Conservation (phyloP, 805 yeast genomes). For the Candida sakaeoensis region DNA sequence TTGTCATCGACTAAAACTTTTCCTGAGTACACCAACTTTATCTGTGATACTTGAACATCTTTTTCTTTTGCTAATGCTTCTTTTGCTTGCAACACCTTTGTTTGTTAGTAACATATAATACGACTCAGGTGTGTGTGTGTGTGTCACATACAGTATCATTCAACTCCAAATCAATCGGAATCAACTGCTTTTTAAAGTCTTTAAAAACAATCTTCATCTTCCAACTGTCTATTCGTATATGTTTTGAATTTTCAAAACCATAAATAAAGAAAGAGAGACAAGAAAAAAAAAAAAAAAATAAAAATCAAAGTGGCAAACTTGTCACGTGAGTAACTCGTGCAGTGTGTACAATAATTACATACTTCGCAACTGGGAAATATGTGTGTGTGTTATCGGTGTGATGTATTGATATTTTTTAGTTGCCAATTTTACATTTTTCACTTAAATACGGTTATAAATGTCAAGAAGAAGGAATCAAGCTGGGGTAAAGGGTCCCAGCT, state of each 20-base stretch:
- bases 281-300: not conserved
- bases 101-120: conserved; percentile 10
- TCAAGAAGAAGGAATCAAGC: conserved; percentile 15
- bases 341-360: not conserved
- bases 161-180: conserved; percentile 73
- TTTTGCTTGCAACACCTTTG: conserved; percentile 60
- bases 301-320: conserved; percentile 1
- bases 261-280: too few relatives aligned
- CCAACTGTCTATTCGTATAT: not conserved
- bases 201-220: conserved; percentile 77
- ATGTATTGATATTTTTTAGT: not conserved
- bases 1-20: conserved; percentile 85
- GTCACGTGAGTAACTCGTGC: not conserved
- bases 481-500: conserved; percentile 60
- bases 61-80: conserved; percentile 66
- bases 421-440: conserved; percentile 4
- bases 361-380: too few relatives aligned
- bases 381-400: too few relatives aligned
- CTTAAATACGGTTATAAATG: conserved; percentile 12
- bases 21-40: conserved; percentile 89
- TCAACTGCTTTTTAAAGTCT: conserved; percentile 88
- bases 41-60: conserved; percentile 64
- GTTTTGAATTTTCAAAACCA: too few relatives aligned
- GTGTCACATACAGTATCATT: conserved; percentile 54
- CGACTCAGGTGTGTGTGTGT: not conserved